Base-by-base conservation (phyloP, 2,329 filamentous ascomycete genomes). In the Cladosporium sp. region DNA sequence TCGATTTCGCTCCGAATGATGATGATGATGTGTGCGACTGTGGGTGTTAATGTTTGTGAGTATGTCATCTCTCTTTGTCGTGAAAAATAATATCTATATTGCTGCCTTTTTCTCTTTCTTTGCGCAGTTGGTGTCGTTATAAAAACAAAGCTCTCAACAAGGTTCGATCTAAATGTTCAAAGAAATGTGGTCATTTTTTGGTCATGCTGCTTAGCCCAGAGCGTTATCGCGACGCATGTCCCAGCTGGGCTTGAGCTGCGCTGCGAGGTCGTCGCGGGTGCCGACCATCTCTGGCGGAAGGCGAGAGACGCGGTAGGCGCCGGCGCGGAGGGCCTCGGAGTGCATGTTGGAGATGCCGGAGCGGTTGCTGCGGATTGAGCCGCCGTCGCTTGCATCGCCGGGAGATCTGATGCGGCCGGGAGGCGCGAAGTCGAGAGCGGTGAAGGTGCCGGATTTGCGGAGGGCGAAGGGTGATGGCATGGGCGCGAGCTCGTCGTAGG, bases 381-480 rank as follows among this genome's bases (percentile, higher is more conserved):
- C 73, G 7, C 72, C 70, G 51, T 77, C 74, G 20, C 71, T 74
- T 50, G 64, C 67, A 35, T 65, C 65, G 12, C 59, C 63, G 39
- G 67, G 72, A 53, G 83, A 79, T 67, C 78, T 82, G 69, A 92
- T 86, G 65, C 83, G 84, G 60, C 83, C 82, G 27, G 86, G 86
- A 22, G 88, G 85, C 2, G 86, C 86, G 66, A 93, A 93, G 71
- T 93, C 88, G 22, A 93, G 79, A 1, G 72, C 80, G 3, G 86
- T 92, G 63, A 91, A 92, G 1, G 86, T 88, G 54, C 80, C 75
- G 1, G 86, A 91, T 63, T 89, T 91, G 63, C 86, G 82, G 43
- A 93, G 76, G 62, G 82, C 60, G 65, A 91, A 84, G 82, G 93
- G 90, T 78, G 90, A 96, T 32, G 93, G 93, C 56, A 98, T 83